A percentile compares a stretch with the other conserved stretches of the same genome.
These are phyloP conservation scores for Panicum miliaceum DNA, from an alignment of 176 grass and related monocot genomes.

Conservation along the genomic window DNA sequence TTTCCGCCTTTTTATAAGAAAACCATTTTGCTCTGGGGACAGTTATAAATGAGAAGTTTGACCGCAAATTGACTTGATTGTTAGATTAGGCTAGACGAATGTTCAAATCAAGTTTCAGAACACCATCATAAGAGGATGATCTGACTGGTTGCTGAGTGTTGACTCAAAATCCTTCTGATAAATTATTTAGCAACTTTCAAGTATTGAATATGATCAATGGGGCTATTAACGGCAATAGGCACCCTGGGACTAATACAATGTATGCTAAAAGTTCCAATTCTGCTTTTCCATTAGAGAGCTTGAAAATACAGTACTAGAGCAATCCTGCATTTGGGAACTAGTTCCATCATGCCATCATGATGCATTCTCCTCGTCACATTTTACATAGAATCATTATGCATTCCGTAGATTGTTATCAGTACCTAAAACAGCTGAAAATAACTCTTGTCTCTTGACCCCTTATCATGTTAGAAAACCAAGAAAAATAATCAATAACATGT, in stretches of 20 bases:
- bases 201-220: neutral
- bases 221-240: neutral
- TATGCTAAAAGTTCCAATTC: neutral
- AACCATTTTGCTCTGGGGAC: neutral
- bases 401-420: neutral
- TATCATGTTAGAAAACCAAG: neutral
- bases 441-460: neutral
- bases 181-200: neutral
- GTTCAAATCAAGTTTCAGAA: constrained; percentile 17
- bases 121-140: neutral
- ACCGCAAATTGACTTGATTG: neutral
- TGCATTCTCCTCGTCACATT: neutral
- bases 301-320: neutral
- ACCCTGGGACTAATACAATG: neutral
- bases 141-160: neutral
- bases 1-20: neutral
- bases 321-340: neutral
- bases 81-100: neutral
- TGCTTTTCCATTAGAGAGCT: neutral
- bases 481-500: neutral
- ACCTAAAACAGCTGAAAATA: neutral
- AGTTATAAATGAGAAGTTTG: neutral
- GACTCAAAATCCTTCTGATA: neutral
- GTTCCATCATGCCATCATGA: neutral
- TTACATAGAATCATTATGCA: neutral